A percentile compares a stretch with the other conserved stretches of the same genome.
Conservation (phyloP, 176 grass and related monocot species). For the Miscanthus lutarioriparius region DNA sequence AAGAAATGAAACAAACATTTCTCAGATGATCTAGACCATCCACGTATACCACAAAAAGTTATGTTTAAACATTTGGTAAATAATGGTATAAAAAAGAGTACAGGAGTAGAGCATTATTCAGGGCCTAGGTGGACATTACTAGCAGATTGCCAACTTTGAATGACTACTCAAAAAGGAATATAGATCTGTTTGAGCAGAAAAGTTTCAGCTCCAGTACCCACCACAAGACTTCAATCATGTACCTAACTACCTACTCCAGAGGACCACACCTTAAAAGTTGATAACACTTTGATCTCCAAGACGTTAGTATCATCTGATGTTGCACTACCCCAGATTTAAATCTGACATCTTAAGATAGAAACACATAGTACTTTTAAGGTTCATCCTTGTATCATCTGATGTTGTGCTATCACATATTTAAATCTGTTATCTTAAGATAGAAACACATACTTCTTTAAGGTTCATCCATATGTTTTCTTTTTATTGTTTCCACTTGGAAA, state of each 20-base stretch:
- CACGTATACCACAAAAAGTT: background rate
- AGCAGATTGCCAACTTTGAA: background rate
- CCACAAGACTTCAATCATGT: conserved; percentile 6
- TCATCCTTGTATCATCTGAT: background rate
- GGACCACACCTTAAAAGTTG: background rate
- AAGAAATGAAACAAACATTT: conserved; percentile 10
- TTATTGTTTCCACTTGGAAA: background rate
- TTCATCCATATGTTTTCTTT: background rate
- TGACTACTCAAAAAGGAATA: background rate
- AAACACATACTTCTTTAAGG: background rate
- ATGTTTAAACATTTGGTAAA: background rate
- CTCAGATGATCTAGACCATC: background rate
- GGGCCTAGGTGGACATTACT: background rate
- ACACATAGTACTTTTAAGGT: background rate
- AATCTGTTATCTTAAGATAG: background rate
- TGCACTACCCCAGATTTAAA: background rate
- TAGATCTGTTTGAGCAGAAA: conserved; percentile 3
- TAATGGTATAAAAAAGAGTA: background rate
- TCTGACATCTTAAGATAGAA: background rate
- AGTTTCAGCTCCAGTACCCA: conserved; percentile 10
- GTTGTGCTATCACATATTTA: background rate
- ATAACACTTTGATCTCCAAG: background rate
- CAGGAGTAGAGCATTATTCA: background rate
- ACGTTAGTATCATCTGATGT: background rate
- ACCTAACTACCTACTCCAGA: background rate